Base-by-base conservation (phyloP, 306 rosid species). In the Datisca glomerata region DNA sequence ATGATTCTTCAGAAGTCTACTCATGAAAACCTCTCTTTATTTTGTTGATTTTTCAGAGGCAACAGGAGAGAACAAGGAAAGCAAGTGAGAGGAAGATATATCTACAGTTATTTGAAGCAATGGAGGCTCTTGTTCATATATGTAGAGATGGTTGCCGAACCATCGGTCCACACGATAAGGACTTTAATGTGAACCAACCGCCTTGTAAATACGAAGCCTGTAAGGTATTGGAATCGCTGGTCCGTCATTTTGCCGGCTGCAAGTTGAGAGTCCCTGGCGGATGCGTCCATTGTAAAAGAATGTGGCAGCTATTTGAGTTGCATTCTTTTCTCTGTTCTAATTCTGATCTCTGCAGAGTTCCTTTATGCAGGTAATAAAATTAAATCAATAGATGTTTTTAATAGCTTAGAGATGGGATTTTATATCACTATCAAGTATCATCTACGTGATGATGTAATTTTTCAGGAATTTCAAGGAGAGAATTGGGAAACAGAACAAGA, bases 101-200 rank as follows among this genome's bases (percentile, higher is more conserved):
- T 56, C 18, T 71, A 61, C 83, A 83, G 62, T 49, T 87, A 18
- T 76, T 75, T 5, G 94, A 79, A 43, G 97, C 94, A 16, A 87
- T 87, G 97, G 97, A 87, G 78, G 93, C 97, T 60, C 80, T 87
- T 34, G 85, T 87, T 54, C 97, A 87, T 64, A 83, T 87, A 54
- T 87, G 79, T 41, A 72, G 67, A 74, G 97, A 87, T 57, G 97
- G 97, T 23, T 87, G 97, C 53, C 58, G 55, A 58, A 87, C 97
- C 44, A 87, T 83, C 52, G 94, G 94, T 6, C 97, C 97, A 5
- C 69, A 63, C 1, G 83, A 83, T 22, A 83, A 83, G 67, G 97
- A 74, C 54, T 74, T 87, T 39, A 72, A 68, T 51, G 63, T 47
- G 47, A 77, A 80, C 67, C 78, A 76, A 50, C 63, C 51, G 6